These are phyloP conservation scores for Saccharomyces pastorianus DNA, from an alignment of 1,139 yeast genomes.

Conservation along the genomic window DNA sequence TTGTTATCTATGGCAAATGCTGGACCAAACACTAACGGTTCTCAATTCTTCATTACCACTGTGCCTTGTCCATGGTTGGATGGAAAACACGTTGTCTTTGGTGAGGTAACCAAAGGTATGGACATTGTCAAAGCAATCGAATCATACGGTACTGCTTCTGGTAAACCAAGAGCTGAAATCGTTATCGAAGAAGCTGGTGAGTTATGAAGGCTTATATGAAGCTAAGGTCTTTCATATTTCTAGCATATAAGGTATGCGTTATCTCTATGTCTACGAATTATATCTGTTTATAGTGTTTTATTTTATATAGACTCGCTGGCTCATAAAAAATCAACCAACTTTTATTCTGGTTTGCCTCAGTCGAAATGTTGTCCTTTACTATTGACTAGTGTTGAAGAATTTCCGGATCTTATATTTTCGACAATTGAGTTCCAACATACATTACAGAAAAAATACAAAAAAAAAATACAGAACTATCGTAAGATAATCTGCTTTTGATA, in stretches of 20 bases:
- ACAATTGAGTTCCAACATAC: not conserved
- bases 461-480: not conserved
- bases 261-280: not conserved
- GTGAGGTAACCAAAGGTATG: conserved; percentile 83
- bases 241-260: not conserved
- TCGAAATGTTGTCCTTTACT: not conserved
- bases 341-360: not conserved
- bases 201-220: conserved; percentile 30
- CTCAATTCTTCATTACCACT: conserved; percentile 92
- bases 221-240: not conserved
- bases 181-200: conserved; percentile 76
- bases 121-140: conserved; percentile 77
- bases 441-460: not conserved
- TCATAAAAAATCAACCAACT: not conserved
- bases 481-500: not conserved
- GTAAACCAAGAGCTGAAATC: conserved; percentile 59
- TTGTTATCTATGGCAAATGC: conserved; percentile 93
- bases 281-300: not conserved
- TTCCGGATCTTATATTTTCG: not conserved
- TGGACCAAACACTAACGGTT: conserved; percentile 93
- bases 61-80: conserved; percentile 87
- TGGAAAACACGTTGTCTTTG: conserved; percentile 92
- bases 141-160: conserved; percentile 67
- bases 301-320: not conserved
- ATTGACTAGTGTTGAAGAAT: not conserved